These are phyloP conservation scores for Camellia granthamiana DNA, from an alignment of 148 eudicot species.

Conservation along the genomic window DNA sequence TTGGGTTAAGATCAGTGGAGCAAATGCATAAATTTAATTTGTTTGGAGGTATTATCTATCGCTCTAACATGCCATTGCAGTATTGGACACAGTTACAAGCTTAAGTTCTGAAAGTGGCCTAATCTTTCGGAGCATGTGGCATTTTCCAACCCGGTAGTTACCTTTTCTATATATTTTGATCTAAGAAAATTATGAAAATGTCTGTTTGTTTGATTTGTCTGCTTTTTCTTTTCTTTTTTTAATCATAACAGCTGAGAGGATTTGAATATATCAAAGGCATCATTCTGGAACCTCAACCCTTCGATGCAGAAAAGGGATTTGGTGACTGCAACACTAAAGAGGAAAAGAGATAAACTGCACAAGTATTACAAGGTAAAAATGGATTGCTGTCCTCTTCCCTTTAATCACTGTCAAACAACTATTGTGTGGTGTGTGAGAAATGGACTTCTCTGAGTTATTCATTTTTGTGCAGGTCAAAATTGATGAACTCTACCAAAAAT, in stretches of 20 bases:
- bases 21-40: too few relatives aligned
- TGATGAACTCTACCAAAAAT: constrained; percentile 50
- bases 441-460: background rate
- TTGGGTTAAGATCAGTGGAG: background rate
- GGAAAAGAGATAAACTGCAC: constrained; percentile 62
- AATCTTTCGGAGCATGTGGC: background rate
- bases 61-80: too few relatives aligned
- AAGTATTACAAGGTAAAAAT: constrained; percentile 65
- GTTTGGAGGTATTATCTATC: too few relatives aligned
- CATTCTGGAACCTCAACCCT: constrained; percentile 58
- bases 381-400: background rate
- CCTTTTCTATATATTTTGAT: background rate
- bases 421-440: background rate
- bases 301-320: constrained; percentile 59
- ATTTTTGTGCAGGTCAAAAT: constrained; percentile 51
- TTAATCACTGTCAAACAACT: background rate
- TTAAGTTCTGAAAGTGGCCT: background rate
- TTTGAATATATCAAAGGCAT: constrained; percentile 82
- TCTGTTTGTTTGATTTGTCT: background rate
- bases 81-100: too few relatives aligned
- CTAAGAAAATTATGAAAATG: background rate
- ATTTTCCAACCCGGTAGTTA: background rate
- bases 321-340: constrained; percentile 88
- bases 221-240: background rate
- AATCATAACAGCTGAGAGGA: constrained; percentile 62